Percentiles rank a stretch among this genome's conserved stretches.
Conservation (phyloP, 768 basidiomycete species). For the Phaeotremella fagi region DNA sequence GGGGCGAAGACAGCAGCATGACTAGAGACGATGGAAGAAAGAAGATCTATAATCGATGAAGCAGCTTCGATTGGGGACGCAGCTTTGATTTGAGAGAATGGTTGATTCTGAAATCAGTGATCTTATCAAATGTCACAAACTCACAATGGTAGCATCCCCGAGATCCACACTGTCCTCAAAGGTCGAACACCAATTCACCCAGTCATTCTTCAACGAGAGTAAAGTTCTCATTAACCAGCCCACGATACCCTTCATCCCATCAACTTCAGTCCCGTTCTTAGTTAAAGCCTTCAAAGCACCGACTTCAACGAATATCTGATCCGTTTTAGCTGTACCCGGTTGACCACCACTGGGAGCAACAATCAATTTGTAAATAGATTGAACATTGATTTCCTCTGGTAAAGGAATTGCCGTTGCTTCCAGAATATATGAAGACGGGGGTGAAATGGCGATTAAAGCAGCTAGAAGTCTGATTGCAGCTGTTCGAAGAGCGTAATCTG, state of each 20-base stretch:
- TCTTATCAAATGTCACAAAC: not conserved
- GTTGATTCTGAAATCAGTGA: constrained; percentile 8
- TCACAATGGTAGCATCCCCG: constrained; percentile 5
- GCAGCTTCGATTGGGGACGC: constrained; percentile 21
- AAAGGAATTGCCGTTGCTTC: not conserved
- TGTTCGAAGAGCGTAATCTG: constrained; percentile 18
- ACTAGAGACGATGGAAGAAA: constrained; percentile 31
- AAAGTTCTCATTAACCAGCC: constrained; percentile 33
- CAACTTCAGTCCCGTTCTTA: constrained; percentile 26
- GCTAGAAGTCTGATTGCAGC: constrained; percentile 34
- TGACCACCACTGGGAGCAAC: not conserved
- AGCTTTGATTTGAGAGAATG: constrained; percentile 22
- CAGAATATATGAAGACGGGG: constrained; percentile 13
- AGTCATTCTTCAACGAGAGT: constrained; percentile 21
- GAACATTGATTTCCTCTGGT: constrained; percentile 20
- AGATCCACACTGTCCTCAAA: constrained; percentile 7
- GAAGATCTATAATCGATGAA: constrained; percentile 31
- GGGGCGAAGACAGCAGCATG: constrained; percentile 40
- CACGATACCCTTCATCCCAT: constrained; percentile 30
- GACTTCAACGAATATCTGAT: constrained; percentile 58
- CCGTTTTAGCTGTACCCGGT: constrained; percentile 6
- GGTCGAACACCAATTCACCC: constrained; percentile 35
- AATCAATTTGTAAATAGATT: constrained; percentile 23
- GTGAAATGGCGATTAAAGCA: constrained; percentile 23
- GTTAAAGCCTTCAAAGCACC: constrained; percentile 76